Evolutionary conservation across 495 filamentous ascomycete genomes (phyloP), one percentile per base, ranked within the genome.

Genomic region (Geoglossum glabrum): DNA sequence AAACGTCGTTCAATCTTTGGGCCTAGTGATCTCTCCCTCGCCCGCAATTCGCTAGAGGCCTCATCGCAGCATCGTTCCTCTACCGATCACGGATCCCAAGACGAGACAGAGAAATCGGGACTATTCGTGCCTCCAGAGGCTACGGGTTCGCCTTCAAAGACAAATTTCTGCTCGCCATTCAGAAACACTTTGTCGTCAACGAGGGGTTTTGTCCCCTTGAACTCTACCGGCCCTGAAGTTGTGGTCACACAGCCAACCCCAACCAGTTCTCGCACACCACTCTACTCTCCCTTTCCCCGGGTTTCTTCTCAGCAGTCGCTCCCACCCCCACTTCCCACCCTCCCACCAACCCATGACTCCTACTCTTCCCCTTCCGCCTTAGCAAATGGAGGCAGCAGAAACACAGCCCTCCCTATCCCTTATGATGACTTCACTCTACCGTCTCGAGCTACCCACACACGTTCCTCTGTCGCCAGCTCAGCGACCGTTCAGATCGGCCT

Each of bases 401-500:
- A 8, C 4, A 40, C 36, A 40, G 36, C 3, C 17, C 3, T 40
- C 36, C 3, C 36, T 3, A 40, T 40, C 36, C 4, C 36, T 15
- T 40, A 40, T 15, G 36, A 40, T 15, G 36, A 40, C 36, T 15
- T 40, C 36, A 15, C 36, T 3, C 36, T 15, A 5, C 36, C 36
- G 2, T 15, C 36, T 15, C 36, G 36, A 3, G 17, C 36, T 19
- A 19, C 17, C 3, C n/a, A 5, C n/a, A 45, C 5, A 17, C 40
- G 40, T 10, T 19, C 17, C 40, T 45, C 40, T 10, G 3, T 19
- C 49, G 49, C 49, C 25, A 52, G 49, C 30, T 64, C 60, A 28
- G 67, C 69, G 1, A 72, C 70, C 3, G 69, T 72, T 5, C 70
- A 71, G 55, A 72, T 72, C 47, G 70, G 70, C 10, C 52, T 71